phyloP scores from a whole-genome alignment of 2,329 filamentous ascomycete genomes.

The Aspergillus quadricinctus region DNA sequence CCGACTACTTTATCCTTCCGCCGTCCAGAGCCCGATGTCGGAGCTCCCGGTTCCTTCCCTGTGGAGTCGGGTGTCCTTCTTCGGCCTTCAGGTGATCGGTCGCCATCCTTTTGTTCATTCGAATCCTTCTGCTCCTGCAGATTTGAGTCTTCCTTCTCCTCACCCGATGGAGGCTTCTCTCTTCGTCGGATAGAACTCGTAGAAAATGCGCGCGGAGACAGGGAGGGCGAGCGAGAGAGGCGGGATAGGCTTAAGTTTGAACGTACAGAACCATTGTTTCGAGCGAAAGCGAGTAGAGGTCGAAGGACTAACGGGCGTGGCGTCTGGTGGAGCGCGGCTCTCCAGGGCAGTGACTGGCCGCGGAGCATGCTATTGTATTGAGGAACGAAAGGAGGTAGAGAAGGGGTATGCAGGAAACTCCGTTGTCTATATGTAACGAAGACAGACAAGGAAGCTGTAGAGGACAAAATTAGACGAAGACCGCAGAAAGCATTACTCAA shows the following conservation, averaged over 20 bases:
- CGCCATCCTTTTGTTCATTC: slow-evolving; percentile 34
- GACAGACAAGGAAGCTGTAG: not conserved
- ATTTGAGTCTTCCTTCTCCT: slow-evolving; percentile 28
- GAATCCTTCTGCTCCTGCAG: slow-evolving; percentile 24
- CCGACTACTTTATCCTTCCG: slow-evolving; percentile 36
- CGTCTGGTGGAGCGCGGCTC: slow-evolving; percentile 54
- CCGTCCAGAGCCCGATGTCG: slow-evolving; percentile 34
- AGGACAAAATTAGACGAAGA: slow-evolving; percentile 2
- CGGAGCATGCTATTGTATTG: slow-evolving; percentile 54
- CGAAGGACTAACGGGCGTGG: slow-evolving; percentile 37
- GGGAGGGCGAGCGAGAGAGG: slow-evolving; percentile 21
- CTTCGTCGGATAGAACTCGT: slow-evolving; percentile 49
- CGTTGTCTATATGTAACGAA: not conserved
- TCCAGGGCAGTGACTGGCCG: slow-evolving; percentile 62
- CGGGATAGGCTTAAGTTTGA: slow-evolving; percentile 23
- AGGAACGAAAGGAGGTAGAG: slow-evolving; percentile 5
- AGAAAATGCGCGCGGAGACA: slow-evolving; percentile 39
- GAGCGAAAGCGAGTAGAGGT: slow-evolving; percentile 27
- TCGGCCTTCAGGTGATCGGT: slow-evolving; percentile 43
- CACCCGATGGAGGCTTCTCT: slow-evolving; percentile 51
- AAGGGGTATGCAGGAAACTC: slow-evolving; percentile 9
- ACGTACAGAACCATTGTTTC: slow-evolving; percentile 28
- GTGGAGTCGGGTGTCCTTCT: slow-evolving; percentile 38
- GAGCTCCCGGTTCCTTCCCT: slow-evolving; percentile 29
- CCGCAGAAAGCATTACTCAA: slow-evolving; percentile 5